Evolutionary conservation across 768 basidiomycete genomes (phyloP).

Genomic region (Leccinum rimulosum): DNA sequence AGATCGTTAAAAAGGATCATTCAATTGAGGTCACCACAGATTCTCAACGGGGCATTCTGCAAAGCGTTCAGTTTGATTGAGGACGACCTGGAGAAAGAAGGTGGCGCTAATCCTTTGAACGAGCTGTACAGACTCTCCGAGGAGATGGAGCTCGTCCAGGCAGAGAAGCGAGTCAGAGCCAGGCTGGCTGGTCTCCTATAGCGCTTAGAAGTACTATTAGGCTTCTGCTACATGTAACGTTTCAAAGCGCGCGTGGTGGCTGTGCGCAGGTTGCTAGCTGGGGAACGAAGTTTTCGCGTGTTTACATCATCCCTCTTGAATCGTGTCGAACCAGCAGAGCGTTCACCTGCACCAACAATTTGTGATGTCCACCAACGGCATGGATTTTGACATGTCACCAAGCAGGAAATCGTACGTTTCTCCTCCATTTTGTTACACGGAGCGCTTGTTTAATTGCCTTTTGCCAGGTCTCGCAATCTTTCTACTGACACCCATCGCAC

Average conservation of each 20-base stretch:
- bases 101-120: constrained; percentile 52
- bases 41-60: constrained; percentile 60
- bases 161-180: constrained; percentile 56
- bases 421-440: constrained; percentile 1
- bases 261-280: constrained; percentile 18
- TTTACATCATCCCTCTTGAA: constrained; percentile 21
- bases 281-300: constrained; percentile 36
- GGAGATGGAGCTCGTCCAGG: constrained; percentile 52
- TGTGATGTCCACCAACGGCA: constrained; percentile 49
- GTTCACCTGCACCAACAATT: constrained; percentile 1
- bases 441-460: constrained; percentile 6
- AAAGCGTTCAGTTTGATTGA: constrained; percentile 54
- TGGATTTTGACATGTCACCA: constrained; percentile 65
- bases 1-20: not conserved
- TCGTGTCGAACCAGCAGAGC: constrained; percentile 11
- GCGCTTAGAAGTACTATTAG: not conserved
- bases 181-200: constrained; percentile 43
- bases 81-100: constrained; percentile 54
- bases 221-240: not conserved
- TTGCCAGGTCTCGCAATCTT: constrained; percentile 61
- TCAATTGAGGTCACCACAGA: constrained; percentile 29
- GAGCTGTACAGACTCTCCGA: constrained; percentile 49
- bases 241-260: constrained; percentile 13
- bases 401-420: constrained; percentile 58
- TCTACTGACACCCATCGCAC: constrained; percentile 78